Evolutionary conservation across 192 early-diverging fungal genomes (phyloP), one percentile per base, ranked within the genome.

Genomic region (Diversispora epigaea): DNA sequence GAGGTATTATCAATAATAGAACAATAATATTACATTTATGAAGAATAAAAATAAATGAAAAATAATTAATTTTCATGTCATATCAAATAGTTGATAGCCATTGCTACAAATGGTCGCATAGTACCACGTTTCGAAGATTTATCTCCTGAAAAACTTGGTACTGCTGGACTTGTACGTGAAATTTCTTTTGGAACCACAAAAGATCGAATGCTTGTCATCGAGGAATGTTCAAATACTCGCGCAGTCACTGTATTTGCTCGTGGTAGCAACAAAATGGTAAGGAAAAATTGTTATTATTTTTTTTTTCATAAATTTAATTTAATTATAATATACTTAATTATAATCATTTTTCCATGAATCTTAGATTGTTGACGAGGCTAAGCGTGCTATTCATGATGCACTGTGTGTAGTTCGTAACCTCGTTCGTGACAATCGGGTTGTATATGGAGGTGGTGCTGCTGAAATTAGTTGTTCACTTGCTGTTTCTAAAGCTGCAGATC

Each of bases 81-180:
- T 43, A 39, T n/a, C 8, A 4, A 9, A 46, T 55, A 92, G 90
- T 85, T 99, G 67, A 93, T 99, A 84, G 98, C 98, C 25, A 99
- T 99, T 79, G 98, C 98, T 49, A 99, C 98, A 66, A 98, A 99
- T 76, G 98, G 98, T 72, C 92, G 98, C 68, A 99, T 99, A 80
- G 98, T 99, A 63, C 98, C 98, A n/a, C 93, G 98, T 55, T 99
- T 99, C 76, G 97, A 96, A 78, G 98, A 99, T 75, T 87, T 99
- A 43, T 84, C 83, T 63, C 70, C 85, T 19, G 88, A 89, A 19
- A 99, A 99, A 84, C 89, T 99, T 47, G 98, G 98, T 78, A 77
- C 83, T 15, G 98, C 98, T 70, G 98, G 98, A 54, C 80, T 92
- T 43, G 95, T 99, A 56, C 93, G 96, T 75, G 98, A 99, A 81